A percentile compares a stretch with the other conserved stretches of the same genome.
These are phyloP conservation scores for Castanospermum australe DNA, from an alignment of 306 rosid genomes.

Conservation along the genomic window DNA sequence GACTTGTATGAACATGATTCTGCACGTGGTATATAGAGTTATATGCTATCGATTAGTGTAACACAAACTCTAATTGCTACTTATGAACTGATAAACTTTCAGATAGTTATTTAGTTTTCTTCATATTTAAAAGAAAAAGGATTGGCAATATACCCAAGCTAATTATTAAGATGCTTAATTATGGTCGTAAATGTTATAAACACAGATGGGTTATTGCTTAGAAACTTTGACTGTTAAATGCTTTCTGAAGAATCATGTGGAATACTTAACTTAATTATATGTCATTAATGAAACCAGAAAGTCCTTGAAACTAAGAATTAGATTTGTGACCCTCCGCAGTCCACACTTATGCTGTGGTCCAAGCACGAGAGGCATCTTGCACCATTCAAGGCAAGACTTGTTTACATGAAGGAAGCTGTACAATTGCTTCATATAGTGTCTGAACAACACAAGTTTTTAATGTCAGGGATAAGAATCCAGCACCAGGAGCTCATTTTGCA, in stretches of 20 bases:
- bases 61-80: too few species aligned
- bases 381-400: slow-evolving; percentile 3
- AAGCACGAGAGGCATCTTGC: slow-evolving; percentile 19
- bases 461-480: slow-evolving; percentile 24
- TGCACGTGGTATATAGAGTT: too few species aligned
- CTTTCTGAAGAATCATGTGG: neutral
- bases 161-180: too few species aligned
- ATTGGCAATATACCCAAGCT: too few species aligned
- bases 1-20: too few species aligned
- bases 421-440: slow-evolving; percentile 18
- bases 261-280: too few species aligned
- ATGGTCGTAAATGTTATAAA: too few species aligned
- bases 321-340: neutral
- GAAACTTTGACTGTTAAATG: neutral
- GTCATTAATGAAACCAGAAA: too few species aligned
- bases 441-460: neutral
- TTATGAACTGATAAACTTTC: too few species aligned
- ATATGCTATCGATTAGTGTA: too few species aligned
- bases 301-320: neutral
- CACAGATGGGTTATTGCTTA: neutral
- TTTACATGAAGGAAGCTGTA: slow-evolving; percentile 25
- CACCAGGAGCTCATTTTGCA: slow-evolving; percentile 12
- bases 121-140: too few species aligned
- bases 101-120: too few species aligned
- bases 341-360: slow-evolving; percentile 35